Base-by-base conservation (phyloP, 2,329 filamentous ascomycete genomes). In the Colletotrichum karsti region DNA sequence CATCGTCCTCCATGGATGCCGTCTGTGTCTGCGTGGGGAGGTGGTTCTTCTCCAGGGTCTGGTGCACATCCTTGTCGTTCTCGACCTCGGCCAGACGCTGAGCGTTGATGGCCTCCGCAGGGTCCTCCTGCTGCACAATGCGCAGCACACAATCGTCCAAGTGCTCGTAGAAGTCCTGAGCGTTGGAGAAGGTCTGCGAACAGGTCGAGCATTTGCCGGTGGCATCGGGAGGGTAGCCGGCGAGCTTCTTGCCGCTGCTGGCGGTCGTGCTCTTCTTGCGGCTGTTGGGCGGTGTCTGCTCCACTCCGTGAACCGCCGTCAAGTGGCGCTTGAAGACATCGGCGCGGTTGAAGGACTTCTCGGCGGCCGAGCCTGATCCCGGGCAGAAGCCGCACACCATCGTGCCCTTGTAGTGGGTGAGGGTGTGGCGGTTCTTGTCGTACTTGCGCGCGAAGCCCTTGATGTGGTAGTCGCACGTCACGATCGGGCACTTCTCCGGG, bases 121-220 rank as follows among this genome's bases (percentile, higher is more conserved):
- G 90, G 72, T 92, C 90, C 77, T 91, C 90, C 77, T 91, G 89
- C 77, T 92, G 90, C 26, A 92, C 90, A 74, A 92, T 91, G 77
- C 89, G 88, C 71, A 92, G 82, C 69, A 92, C 90, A 76, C 90
- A 92, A 81, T 92, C 90, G 74, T 92, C 95, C 77, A 98, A 85
- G 87, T 98, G 95, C 87, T 98, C 96, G 80, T 98, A 98, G 82
- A 98, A 98, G 82, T 98, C 95, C 79, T 98, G 95, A 5, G 95
- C 94, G 75, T 94, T 97, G 82, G 88, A 90, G 81, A 98, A 98
- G 12, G 92, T 97, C 67, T 91, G 89, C 13, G 93, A 93, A 82
- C 96, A 99, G 56, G 95, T 98, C 26, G 94, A 97, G 81, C 96
- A 98, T 83, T 96, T 97, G 81, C 95, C 95, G 13, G 94, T 96